phyloP scores from a whole-genome alignment of 345 rosid species.

The Erodium maritimum region DNA sequence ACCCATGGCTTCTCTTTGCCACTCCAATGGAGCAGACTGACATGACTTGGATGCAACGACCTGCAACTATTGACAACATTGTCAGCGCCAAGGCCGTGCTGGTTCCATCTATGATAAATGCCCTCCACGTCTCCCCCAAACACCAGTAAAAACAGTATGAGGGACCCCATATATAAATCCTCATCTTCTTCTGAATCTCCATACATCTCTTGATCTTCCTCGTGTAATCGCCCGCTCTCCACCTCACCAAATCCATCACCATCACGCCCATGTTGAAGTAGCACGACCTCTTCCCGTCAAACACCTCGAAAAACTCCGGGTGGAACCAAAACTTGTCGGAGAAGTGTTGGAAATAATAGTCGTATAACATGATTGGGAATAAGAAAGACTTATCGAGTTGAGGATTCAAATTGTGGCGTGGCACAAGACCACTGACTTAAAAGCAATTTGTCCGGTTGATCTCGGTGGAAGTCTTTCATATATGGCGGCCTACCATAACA shows the following conservation, averaged over 20 bases:
- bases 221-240: conserved; percentile 50
- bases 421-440: no score
- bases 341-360: no score
- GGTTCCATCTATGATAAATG: conserved; percentile 64
- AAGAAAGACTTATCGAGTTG: no score
- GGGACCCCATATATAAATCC: conserved; percentile 66
- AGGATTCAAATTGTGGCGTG: no score
- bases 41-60: conserved; percentile 54
- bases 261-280: conserved; percentile 80
- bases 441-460: no score
- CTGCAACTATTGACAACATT: conserved; percentile 53
- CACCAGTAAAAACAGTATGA: conserved; percentile 60
- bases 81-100: conserved; percentile 73
- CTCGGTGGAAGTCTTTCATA: no score
- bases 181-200: conserved; percentile 49
- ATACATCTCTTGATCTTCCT: conserved; percentile 54
- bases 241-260: conserved; percentile 58
- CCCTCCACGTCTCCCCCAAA: conserved; percentile 52
- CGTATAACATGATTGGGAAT: no score
- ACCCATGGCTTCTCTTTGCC: conserved; percentile 80
- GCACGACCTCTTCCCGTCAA: conserved; percentile 37
- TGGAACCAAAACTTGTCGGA: conserved; percentile 46
- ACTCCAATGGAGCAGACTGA: conserved; percentile 72
- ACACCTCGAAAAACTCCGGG: conserved; percentile 22
- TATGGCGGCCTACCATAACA: no score